Percentiles rank a stretch among this genome's conserved stretches.
Evolutionary conservation across 2,329 filamentous ascomycete species (phyloP).

Genomic region (Dothiorella sarmentorum): DNA sequence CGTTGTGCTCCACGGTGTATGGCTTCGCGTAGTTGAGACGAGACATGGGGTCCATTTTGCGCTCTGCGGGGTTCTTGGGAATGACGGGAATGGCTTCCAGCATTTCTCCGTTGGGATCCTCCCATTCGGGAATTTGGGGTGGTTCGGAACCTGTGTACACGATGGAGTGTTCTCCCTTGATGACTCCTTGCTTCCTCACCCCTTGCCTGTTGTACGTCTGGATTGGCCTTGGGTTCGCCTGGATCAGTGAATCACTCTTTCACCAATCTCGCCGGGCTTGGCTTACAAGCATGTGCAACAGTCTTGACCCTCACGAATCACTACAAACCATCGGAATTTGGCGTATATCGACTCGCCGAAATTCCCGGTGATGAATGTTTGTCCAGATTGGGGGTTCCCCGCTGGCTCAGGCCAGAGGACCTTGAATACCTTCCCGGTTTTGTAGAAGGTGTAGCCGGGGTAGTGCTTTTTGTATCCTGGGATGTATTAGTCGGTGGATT

Average conservation of each 20-base stretch:
- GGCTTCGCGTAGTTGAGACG: slow-evolving; percentile 27
- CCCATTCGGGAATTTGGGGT: background rate
- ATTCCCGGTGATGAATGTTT: slow-evolving; percentile 1
- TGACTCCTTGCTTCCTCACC: background rate
- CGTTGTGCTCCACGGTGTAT: slow-evolving; percentile 31
- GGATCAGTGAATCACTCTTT: background rate
- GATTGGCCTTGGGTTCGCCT: background rate
- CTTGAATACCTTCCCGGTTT: slow-evolving; percentile 11
- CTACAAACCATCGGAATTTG: slow-evolving; percentile 20
- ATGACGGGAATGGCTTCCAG: slow-evolving; percentile 22
- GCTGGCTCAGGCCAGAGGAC: slow-evolving; percentile 14
- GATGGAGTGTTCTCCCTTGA: slow-evolving; percentile 11
- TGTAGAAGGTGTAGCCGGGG: background rate
- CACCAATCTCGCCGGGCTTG: no score
- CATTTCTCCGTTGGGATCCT: slow-evolving; percentile 12
- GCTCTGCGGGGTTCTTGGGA: slow-evolving; percentile 10
- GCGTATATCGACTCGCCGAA: background rate
- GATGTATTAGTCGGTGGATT: no score
- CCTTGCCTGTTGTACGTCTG: slow-evolving; percentile 15
- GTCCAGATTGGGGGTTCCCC: background rate
- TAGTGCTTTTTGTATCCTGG: background rate
- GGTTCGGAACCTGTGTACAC: background rate
- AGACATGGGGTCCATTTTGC: slow-evolving; percentile 24
- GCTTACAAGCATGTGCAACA: slow-evolving; percentile 19
- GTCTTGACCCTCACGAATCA: slow-evolving; percentile 9